phyloP scores from a whole-genome alignment of 169 alveolate species.

The Miamiensis avidus region DNA sequence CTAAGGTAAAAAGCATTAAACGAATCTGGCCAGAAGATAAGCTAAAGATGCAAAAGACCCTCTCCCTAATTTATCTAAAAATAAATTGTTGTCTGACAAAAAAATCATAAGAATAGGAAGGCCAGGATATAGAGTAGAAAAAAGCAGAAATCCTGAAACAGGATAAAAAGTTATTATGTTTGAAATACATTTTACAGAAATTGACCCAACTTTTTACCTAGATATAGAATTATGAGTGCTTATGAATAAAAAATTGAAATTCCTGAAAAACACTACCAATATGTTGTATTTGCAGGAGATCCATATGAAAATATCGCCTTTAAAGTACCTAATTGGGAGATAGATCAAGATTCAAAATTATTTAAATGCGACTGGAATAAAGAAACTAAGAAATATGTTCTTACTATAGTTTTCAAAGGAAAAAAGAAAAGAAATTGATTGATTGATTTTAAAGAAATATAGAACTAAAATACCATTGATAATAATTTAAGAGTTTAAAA shows the following conservation, averaged over 20 bases:
- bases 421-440: background rate
- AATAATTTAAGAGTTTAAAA: no score
- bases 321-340: constrained; percentile 93
- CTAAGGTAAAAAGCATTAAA: constrained; percentile 97
- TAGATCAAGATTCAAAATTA: constrained; percentile 89
- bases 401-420: constrained; percentile 25
- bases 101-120: constrained; percentile 93
- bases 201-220: constrained; percentile 78
- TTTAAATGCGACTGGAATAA: constrained; percentile 93
- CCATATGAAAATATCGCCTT: constrained; percentile 98
- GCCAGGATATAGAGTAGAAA: constrained; percentile 97
- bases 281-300: constrained; percentile 97
- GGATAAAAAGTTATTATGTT: constrained; percentile 94
- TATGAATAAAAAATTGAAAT: constrained; percentile 94
- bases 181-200: constrained; percentile 96
- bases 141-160: constrained; percentile 93
- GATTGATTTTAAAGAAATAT: no score
- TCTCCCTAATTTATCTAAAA: constrained; percentile 15
- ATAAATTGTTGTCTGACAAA: constrained; percentile 54
- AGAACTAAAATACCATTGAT: no score
- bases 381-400: constrained; percentile 88
- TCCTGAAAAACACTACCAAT: constrained; percentile 95
- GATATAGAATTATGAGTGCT: constrained; percentile 96
- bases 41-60: constrained; percentile 81
- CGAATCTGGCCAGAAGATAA: constrained; percentile 95